These are phyloP conservation scores for Sporothrix mexicana DNA, from an alignment of 2,329 filamentous ascomycete species.

Conservation along the genomic window DNA sequence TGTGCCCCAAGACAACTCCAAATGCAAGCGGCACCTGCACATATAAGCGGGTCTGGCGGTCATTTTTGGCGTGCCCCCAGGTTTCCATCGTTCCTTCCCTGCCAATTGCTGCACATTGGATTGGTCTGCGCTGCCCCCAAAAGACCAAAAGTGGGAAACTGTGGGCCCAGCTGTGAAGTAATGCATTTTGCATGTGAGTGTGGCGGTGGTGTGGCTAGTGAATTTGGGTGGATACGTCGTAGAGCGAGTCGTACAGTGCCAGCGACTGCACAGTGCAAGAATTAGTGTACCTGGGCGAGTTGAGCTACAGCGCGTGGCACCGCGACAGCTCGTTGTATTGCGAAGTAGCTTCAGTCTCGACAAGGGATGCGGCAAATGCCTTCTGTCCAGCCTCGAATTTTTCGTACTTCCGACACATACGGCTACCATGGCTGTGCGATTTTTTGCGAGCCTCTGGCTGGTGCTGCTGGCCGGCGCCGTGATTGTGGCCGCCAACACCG, in stretches of 20 bases:
- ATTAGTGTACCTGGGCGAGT: not conserved
- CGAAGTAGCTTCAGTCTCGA: not conserved
- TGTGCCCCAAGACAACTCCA: not conserved
- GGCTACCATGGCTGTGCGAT: not conserved
- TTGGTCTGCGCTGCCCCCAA: constrained; percentile 9
- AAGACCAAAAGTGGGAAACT: not conserved
- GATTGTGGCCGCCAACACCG: constrained; percentile 70
- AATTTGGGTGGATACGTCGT: not conserved
- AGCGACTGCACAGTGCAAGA: not conserved
- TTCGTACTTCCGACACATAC: not conserved
- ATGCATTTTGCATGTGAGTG: constrained; percentile 36
- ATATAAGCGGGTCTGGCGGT: constrained; percentile 27
- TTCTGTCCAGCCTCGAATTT: no score
- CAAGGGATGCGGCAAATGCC: not conserved
- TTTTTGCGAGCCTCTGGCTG: constrained; percentile 28
- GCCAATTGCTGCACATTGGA: constrained; percentile 10
- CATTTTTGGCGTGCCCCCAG: constrained; percentile 13
- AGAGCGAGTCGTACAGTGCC: not conserved
- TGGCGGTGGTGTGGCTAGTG: constrained; percentile 34
- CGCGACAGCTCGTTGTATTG: no score
- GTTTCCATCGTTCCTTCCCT: constrained; percentile 21
- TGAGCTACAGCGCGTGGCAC: not conserved
- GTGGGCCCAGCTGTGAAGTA: not conserved
- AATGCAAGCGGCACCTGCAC: constrained; percentile 18
- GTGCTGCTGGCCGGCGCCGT: constrained; percentile 35